Conservation (phyloP, 257 asterid species). For the Primulina huaijiensis region DNA sequence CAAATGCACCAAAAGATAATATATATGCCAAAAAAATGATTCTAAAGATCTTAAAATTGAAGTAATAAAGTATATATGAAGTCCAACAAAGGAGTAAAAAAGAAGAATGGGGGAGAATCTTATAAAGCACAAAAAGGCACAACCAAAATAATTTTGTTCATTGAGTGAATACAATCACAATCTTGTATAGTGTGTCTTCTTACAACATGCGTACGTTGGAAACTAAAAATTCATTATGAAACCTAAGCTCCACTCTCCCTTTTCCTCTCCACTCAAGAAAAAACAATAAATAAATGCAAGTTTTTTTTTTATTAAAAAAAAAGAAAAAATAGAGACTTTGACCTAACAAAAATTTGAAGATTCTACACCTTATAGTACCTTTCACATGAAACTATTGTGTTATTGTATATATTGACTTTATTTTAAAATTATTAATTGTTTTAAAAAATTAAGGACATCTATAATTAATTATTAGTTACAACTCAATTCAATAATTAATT, state of each 20-base stretch:
- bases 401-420: not conserved
- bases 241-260: conserved; percentile 23
- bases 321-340: too few species aligned
- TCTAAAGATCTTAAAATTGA: not conserved
- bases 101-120: conserved; percentile 44
- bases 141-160: conserved; percentile 45
- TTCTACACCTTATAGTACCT: not conserved
- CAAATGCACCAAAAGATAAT: too few species aligned
- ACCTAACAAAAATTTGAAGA: not conserved
- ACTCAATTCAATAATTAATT: too few species aligned
- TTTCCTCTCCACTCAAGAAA: conserved; percentile 19
- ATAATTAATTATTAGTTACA: too few species aligned
- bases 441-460: not conserved
- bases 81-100: conserved; percentile 26
- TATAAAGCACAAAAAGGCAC: conserved; percentile 43
- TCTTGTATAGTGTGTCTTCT: conserved; percentile 21
- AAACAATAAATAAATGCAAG: not conserved
- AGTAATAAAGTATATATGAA: not conserved
- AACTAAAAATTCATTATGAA: conserved; percentile 33
- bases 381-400: not conserved
- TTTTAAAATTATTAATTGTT: too few species aligned
- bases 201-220: conserved; percentile 38
- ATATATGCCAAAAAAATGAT: too few species aligned
- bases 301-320: too few species aligned
- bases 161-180: conserved; percentile 29